These are phyloP conservation scores for Yamadazyma sp. DNA, from an alignment of 805 yeast genomes.

Conservation along the genomic window DNA sequence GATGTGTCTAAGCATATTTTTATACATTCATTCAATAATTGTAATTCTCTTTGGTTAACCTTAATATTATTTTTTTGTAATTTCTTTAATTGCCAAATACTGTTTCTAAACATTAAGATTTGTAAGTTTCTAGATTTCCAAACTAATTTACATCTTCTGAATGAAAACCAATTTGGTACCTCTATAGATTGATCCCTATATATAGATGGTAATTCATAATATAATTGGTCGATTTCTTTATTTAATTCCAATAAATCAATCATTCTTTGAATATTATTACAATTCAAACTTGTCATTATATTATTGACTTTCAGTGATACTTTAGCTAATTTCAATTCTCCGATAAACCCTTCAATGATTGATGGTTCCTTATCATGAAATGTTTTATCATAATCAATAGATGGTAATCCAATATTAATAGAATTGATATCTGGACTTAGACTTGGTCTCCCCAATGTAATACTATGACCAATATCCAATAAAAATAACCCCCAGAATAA, in stretches of 20 bases:
- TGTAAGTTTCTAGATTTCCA: constrained; percentile 62
- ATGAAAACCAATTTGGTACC: constrained; percentile 50
- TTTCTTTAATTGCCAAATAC: constrained; percentile 50
- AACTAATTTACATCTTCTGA: constrained; percentile 49
- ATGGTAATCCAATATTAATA: constrained; percentile 49
- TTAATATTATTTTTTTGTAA: constrained; percentile 34
- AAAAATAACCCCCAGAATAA: constrained; percentile 68
- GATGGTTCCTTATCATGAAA: constrained; percentile 18
- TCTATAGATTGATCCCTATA: constrained; percentile 37
- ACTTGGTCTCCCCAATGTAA: constrained; percentile 64
- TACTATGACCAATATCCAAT: constrained; percentile 63
- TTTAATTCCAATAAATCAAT: constrained; percentile 36
- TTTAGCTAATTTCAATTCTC: constrained; percentile 3
- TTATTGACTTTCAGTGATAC: constrained; percentile 1
- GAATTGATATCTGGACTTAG: constrained; percentile 44
- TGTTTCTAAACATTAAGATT: constrained; percentile 52
- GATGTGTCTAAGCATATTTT: constrained; percentile 32
- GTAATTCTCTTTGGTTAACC: neutral
- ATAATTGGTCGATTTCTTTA: constrained; percentile 37
- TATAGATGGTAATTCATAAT: constrained; percentile 43
- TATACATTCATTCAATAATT: constrained; percentile 5
- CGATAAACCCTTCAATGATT: constrained; percentile 6
- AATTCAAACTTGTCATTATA: constrained; percentile 2
- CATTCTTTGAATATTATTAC: constrained; percentile 1
- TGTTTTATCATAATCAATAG: constrained; percentile 48